These are phyloP conservation scores for Phycomyces blakesleeanus DNA, from an alignment of 192 early-diverging fungal species.

Conservation along the genomic window DNA sequence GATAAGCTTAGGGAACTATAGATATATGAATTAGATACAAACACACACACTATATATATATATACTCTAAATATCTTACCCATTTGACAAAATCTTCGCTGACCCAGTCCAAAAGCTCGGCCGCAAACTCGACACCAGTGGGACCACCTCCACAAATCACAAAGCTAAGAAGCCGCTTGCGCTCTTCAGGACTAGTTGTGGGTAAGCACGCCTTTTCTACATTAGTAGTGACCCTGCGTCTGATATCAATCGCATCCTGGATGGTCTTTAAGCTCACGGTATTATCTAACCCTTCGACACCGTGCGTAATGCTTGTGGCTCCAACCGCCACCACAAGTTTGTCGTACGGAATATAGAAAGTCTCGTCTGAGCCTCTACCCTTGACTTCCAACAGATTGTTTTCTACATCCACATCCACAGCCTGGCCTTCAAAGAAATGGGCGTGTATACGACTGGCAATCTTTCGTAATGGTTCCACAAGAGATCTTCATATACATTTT, in stretches of 20 bases:
- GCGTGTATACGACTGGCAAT: slow-evolving; percentile 36
- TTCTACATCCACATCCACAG: slow-evolving; percentile 47
- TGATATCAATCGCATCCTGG: slow-evolving; percentile 57
- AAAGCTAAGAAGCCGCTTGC: slow-evolving; percentile 60
- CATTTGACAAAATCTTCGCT: slow-evolving; percentile 57
- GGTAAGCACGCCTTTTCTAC: slow-evolving; percentile 68
- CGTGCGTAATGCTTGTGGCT: slow-evolving; percentile 54
- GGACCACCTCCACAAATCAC: slow-evolving; percentile 74
- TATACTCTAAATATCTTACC: slow-evolving; percentile 31
- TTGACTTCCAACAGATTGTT: slow-evolving; percentile 47
- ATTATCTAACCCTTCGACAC: slow-evolving; percentile 63
- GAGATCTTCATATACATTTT: slow-evolving; percentile 33
- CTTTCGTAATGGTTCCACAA: slow-evolving; percentile 53
- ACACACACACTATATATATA: background rate
- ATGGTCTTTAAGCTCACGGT: slow-evolving; percentile 61
- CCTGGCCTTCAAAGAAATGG: slow-evolving; percentile 47
- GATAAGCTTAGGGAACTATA: slow-evolving; percentile 61
- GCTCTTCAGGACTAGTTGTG: slow-evolving; percentile 53
- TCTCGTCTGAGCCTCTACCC: slow-evolving; percentile 19
- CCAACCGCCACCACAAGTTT: slow-evolving; percentile 56
- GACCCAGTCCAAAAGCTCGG: slow-evolving; percentile 51
- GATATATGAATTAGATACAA: background rate
- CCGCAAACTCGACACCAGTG: slow-evolving; percentile 66
- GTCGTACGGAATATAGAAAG: slow-evolving; percentile 56
- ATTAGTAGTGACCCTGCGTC: slow-evolving; percentile 54